These are phyloP conservation scores for Aspergillus latus DNA, from an alignment of 2,329 filamentous ascomycete species.

Conservation along the genomic window DNA sequence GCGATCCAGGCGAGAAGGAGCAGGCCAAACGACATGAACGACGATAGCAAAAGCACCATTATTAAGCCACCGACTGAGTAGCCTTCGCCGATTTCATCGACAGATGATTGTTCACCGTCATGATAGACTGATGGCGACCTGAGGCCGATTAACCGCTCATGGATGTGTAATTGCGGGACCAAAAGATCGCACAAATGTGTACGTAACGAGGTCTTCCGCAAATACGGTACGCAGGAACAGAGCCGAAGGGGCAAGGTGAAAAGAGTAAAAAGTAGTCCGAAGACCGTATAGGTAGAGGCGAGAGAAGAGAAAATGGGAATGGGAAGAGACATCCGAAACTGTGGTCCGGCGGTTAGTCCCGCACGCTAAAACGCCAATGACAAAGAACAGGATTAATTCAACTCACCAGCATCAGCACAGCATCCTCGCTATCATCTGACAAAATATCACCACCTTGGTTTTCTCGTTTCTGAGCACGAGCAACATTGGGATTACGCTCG, in stretches of 20 bases:
- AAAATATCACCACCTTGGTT: slow-evolving; percentile 30
- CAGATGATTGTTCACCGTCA: slow-evolving; percentile 39
- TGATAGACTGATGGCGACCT: slow-evolving; percentile 38
- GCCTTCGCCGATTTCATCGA: slow-evolving; percentile 33
- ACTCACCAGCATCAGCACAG: slow-evolving; percentile 46
- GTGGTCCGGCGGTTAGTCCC: slow-evolving; percentile 16
- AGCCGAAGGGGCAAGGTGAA: slow-evolving; percentile 56
- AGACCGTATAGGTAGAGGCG: slow-evolving; percentile 55
- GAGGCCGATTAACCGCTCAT: slow-evolving; percentile 38
- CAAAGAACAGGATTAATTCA: neutral
- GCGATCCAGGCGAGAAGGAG: slow-evolving; percentile 59
- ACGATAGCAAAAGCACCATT: slow-evolving; percentile 55
- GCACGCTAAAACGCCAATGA: neutral
- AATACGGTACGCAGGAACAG: slow-evolving; percentile 47
- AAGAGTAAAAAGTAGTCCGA: slow-evolving; percentile 52
- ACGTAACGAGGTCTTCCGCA: slow-evolving; percentile 47
- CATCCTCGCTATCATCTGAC: slow-evolving; percentile 38
- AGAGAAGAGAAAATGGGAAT: slow-evolving; percentile 56
- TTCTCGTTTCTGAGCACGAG: slow-evolving; percentile 30
- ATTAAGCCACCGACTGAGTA: slow-evolving; percentile 46
- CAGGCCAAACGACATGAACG: slow-evolving; percentile 57
- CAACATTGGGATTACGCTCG: slow-evolving; percentile 24
- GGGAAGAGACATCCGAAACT: slow-evolving; percentile 56
- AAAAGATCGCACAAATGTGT: slow-evolving; percentile 54
- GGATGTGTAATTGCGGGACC: slow-evolving; percentile 53